Evolutionary conservation across 768 basidiomycete genomes (phyloP), one percentile per base, ranked within the genome.

Genomic region (Lactarius vividus): DNA sequence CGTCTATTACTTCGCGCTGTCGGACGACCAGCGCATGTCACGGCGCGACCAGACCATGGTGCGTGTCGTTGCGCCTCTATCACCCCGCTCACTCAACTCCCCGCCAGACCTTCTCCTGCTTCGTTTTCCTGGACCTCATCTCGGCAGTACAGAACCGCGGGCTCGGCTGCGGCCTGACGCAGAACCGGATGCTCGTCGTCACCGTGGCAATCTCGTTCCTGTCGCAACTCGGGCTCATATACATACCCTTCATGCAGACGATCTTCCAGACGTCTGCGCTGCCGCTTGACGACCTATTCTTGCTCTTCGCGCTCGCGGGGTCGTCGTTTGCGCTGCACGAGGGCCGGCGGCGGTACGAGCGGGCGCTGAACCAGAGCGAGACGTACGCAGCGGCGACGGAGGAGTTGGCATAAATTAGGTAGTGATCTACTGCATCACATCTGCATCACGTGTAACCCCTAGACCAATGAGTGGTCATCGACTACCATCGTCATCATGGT

Each of bases 141-240:
- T 98, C 95, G 44, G 96, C 96, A 1, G 77, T 97, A 37, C 96
- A 98, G 75, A 96, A 92, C 76, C 92, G 96, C 61, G 94, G 94
- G 13, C 84, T 98, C 18, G 87, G 88, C 52, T 96, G 94, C 71
- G 88, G 87, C 7, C 73, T 98, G 35, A 79, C 85, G 64, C 88
- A 89, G 73, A 98, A 98, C 81, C 84, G 83, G 72, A 96, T 98
- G 92, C 82, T 98, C 64, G 77, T 96, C 68, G 81, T 87, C 68
- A 98, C 96, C 0, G 92, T 97, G 56, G 90, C 88, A 4, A 81
- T 91, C 62, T 97, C 96, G 28, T 89, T 92, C 73, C 42, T 95
- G 68, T 88, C 88, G 49, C 91, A 96, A 78, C 85, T 98, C 37
- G 84, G 84, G 29, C 81, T 98, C 68, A 85, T 98, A 63, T 98